Evolutionary conservation across 345 rosid genomes (phyloP).

Genomic region (Laguncularia racemosa): DNA sequence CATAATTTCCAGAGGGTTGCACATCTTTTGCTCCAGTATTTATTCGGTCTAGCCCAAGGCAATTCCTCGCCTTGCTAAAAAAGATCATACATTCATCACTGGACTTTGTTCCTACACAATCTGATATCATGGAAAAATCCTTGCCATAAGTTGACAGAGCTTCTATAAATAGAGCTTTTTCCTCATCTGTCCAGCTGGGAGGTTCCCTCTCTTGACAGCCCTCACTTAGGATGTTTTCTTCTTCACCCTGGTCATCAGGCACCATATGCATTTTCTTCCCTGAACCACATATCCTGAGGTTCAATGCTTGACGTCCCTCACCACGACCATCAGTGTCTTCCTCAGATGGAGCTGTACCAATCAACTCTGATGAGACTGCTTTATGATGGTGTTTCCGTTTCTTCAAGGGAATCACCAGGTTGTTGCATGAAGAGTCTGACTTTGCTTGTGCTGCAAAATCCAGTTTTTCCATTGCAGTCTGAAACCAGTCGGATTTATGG

Average conservation of each 20-base stretch:
- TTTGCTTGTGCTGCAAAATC: slow-evolving; percentile 44
- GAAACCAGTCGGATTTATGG: slow-evolving; percentile 88
- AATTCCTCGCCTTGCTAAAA: slow-evolving; percentile 85
- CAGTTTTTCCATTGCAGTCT: slow-evolving; percentile 65
- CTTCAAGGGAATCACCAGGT: slow-evolving; percentile 55
- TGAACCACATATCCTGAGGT: slow-evolving; percentile 31
- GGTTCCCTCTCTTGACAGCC: slow-evolving; percentile 85
- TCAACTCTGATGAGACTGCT: slow-evolving; percentile 64
- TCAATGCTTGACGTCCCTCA: slow-evolving; percentile 35
- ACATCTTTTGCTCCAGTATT: slow-evolving; percentile 31
- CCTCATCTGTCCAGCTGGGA: slow-evolving; percentile 87
- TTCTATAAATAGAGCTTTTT: slow-evolving; percentile 59
- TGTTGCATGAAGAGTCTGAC: slow-evolving; percentile 37
- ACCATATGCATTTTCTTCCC: slow-evolving; percentile 36
- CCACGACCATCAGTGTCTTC: slow-evolving; percentile 33
- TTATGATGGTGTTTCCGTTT: slow-evolving; percentile 62
- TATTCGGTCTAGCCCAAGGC: slow-evolving; percentile 74
- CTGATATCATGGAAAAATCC: slow-evolving; percentile 71
- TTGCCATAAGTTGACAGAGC: slow-evolving; percentile 75
- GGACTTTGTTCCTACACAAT: slow-evolving; percentile 57
- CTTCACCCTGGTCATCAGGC: slow-evolving; percentile 52
- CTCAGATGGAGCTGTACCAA: slow-evolving; percentile 68
- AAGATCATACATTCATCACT: slow-evolving; percentile 82
- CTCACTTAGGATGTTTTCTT: slow-evolving; percentile 81
- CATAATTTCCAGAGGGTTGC: slow-evolving; percentile 41